A percentile compares a stretch with the other conserved stretches of the same genome.
These are phyloP conservation scores for Talaromyces sp. DNA, from an alignment of 2,329 filamentous ascomycete genomes.

Conservation along the genomic window DNA sequence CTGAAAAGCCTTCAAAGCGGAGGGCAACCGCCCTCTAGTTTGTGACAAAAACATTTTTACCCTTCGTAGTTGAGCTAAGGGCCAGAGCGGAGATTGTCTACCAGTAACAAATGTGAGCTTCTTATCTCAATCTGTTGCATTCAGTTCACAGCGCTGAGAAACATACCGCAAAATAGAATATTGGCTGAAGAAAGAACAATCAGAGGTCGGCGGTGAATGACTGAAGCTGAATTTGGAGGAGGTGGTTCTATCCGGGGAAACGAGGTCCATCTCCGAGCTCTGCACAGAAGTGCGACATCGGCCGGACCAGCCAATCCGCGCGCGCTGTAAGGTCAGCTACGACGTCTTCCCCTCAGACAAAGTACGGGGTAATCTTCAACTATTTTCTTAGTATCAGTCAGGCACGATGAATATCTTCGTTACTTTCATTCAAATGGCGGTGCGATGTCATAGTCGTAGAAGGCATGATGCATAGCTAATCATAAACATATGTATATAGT, in stretches of 20 bases:
- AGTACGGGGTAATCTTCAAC: not conserved
- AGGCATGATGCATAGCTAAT: constrained; percentile 19
- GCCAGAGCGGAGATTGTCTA: constrained; percentile 6
- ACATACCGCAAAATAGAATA: not conserved
- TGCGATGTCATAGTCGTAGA: constrained; percentile 8
- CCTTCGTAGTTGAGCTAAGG: not conserved
- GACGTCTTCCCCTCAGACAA: not conserved
- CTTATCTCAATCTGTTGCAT: not conserved
- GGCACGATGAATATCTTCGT: not conserved
- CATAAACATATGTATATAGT: constrained; percentile 18
- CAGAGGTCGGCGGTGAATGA: constrained; percentile 1
- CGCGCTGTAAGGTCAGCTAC: not conserved
- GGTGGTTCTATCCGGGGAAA: constrained; percentile 9
- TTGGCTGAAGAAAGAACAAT: not conserved
- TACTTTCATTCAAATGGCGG: not conserved
- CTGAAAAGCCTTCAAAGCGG: constrained; percentile 25
- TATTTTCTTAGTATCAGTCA: not conserved
- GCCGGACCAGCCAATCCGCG: constrained; percentile 12
- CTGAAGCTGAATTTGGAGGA: not conserved
- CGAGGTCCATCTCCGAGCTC: constrained; percentile 9
- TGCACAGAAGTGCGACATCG: constrained; percentile 1
- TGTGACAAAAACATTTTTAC: constrained; percentile 30
- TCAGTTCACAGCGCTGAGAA: not conserved
- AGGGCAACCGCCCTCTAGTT: constrained; percentile 30
- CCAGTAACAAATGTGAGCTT: not conserved